Percentiles rank a stretch among this genome's conserved stretches.
These are phyloP conservation scores for Botrytis tulipae DNA, from an alignment of 2,329 filamentous ascomycete genomes.

Conservation along the genomic window DNA sequence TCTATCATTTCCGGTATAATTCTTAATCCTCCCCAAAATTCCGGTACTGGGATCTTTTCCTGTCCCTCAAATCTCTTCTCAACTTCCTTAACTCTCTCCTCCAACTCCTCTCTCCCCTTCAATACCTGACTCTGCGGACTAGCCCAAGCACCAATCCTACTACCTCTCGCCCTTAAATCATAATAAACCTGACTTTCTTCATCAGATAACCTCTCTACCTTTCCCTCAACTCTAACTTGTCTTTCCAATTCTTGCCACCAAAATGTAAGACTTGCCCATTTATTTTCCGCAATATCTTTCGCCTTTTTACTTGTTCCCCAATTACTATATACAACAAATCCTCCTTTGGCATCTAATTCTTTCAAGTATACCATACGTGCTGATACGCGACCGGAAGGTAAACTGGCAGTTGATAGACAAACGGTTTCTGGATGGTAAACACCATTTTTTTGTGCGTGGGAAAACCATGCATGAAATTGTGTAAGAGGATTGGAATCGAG, in stretches of 20 bases:
- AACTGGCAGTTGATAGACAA: slow-evolving; percentile 76
- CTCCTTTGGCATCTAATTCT: slow-evolving; percentile 70
- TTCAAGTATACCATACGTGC: slow-evolving; percentile 92
- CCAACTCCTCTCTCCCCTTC: slow-evolving; percentile 67
- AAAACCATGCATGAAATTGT: slow-evolving; percentile 92
- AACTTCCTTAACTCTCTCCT: slow-evolving; percentile 72
- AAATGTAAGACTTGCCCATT: slow-evolving; percentile 80
- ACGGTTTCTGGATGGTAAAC: slow-evolving; percentile 84
- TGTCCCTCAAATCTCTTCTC: slow-evolving; percentile 71
- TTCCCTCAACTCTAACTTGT: slow-evolving; percentile 87
- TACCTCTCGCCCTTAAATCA: slow-evolving; percentile 71
- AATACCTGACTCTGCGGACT: slow-evolving; percentile 83
- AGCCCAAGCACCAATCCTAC: slow-evolving; percentile 88
- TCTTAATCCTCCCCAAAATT: slow-evolving; percentile 91
- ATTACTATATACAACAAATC: slow-evolving; percentile 93
- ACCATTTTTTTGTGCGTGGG: slow-evolving; percentile 56
- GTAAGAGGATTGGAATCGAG: slow-evolving; percentile 66
- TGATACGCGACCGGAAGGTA: slow-evolving; percentile 81
- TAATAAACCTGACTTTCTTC: slow-evolving; percentile 73
- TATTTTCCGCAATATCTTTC: slow-evolving; percentile 68
- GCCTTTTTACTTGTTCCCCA: slow-evolving; percentile 75
- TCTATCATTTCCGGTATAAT: slow-evolving; percentile 84
- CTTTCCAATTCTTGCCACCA: slow-evolving; percentile 85
- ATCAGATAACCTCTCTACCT: slow-evolving; percentile 60
- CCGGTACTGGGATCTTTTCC: slow-evolving; percentile 83